These are phyloP conservation scores for Fonsecaea multimorphosa DNA, from an alignment of 2,329 filamentous ascomycete species.

Conservation along the genomic window DNA sequence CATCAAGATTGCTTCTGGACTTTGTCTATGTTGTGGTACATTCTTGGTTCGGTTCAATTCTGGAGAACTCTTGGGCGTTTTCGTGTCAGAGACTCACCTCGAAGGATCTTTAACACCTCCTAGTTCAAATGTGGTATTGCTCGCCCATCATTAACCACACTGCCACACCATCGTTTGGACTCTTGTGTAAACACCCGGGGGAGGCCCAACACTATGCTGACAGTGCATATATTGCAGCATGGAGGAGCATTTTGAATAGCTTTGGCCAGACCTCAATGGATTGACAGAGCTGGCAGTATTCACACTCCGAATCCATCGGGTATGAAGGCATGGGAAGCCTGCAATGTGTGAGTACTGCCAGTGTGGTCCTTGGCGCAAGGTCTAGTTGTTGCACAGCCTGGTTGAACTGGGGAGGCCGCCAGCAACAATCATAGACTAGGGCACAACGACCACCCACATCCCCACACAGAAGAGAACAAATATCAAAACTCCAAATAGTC, in stretches of 20 bases:
- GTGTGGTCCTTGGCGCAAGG: background rate
- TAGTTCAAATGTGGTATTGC: background rate
- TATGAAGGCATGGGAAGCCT: too few species aligned
- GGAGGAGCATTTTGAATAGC: too few species aligned
- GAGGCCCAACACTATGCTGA: too few species aligned
- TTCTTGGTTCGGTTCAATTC: constrained; percentile 13
- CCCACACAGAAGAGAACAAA: background rate
- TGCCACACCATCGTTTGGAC: constrained; percentile 46
- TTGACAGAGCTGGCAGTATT: too few species aligned
- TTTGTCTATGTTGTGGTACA: constrained; percentile 10
- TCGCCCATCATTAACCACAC: background rate
- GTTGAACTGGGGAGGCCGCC: background rate
- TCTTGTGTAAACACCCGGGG: too few species aligned
- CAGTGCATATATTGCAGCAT: too few species aligned
- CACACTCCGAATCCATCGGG: too few species aligned
- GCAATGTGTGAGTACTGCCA: too few species aligned
- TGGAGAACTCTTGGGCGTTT: background rate
- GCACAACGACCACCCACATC: background rate
- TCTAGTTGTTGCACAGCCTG: background rate
- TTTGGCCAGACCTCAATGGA: too few species aligned
- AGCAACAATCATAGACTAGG: background rate
- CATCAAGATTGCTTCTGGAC: background rate
- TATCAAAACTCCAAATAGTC: background rate
- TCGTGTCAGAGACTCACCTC: background rate
- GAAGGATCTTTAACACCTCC: background rate